These are phyloP conservation scores for Suillus fuscotomentosus DNA, from an alignment of 768 basidiomycete genomes.

Conservation along the genomic window DNA sequence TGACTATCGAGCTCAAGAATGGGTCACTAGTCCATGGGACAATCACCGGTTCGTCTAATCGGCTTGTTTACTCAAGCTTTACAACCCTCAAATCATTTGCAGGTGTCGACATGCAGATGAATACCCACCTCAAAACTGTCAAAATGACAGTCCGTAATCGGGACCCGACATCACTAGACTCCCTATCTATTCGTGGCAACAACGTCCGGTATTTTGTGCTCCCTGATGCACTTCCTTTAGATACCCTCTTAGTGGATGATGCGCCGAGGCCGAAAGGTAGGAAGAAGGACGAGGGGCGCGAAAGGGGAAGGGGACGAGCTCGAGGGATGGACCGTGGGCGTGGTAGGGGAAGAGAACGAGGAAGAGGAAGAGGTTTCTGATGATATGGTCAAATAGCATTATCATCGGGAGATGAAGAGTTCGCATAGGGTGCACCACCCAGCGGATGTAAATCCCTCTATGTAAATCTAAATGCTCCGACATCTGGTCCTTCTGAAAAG, in stretches of 20 bases:
- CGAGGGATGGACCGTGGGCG: constrained; percentile 50
- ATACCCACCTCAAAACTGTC: constrained; percentile 96
- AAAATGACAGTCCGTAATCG: constrained; percentile 94
- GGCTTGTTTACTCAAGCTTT: not conserved
- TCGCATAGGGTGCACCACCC: not conserved
- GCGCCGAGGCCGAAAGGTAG: constrained; percentile 93
- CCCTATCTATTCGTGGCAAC: constrained; percentile 93
- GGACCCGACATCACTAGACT: constrained; percentile 83
- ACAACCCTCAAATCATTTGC: constrained; percentile 12
- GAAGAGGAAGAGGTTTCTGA: constrained; percentile 42
- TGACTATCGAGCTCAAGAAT: constrained; percentile 97
- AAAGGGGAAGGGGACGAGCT: constrained; percentile 60
- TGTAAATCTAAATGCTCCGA: not conserved
- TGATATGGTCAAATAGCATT: not conserved
- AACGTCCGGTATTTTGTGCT: constrained; percentile 96
- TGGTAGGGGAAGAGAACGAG: constrained; percentile 52
- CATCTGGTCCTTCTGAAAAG: not conserved
- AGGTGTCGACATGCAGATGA: constrained; percentile 99
- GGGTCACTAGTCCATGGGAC: constrained; percentile 96
- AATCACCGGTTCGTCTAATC: constrained; percentile 74
- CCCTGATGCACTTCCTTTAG: constrained; percentile 95
- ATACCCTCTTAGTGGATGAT: constrained; percentile 96
- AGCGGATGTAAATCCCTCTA: not conserved
- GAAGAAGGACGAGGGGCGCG: constrained; percentile 83
- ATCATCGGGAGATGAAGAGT: not conserved